Evolutionary conservation across 192 early-diverging fungal species (phyloP).

Genomic region (Pilobolus umbonatus): DNA sequence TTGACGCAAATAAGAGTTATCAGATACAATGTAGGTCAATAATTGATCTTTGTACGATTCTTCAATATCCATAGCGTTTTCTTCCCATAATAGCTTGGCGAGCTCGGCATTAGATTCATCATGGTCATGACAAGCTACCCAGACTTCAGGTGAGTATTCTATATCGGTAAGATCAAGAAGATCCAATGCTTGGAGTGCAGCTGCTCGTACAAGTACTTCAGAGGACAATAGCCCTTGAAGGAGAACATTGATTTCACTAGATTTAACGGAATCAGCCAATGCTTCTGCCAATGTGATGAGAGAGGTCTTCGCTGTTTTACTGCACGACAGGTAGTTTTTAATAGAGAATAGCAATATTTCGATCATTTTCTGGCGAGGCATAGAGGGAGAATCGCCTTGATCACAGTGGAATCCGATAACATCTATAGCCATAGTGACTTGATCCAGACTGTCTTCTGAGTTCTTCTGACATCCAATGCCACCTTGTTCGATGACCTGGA

Average conservation of each 20-base stretch:
- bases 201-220: slow-evolving; percentile 63
- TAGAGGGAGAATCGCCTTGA: slow-evolving; percentile 40
- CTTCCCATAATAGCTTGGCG: slow-evolving; percentile 62
- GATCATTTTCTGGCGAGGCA: slow-evolving; percentile 65
- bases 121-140: slow-evolving; percentile 66
- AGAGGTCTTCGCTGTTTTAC: slow-evolving; percentile 51
- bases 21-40: slow-evolving; percentile 41
- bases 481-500: slow-evolving; percentile 55
- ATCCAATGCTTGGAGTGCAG: slow-evolving; percentile 59
- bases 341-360: slow-evolving; percentile 56
- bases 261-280: slow-evolving; percentile 42
- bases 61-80: slow-evolving; percentile 53
- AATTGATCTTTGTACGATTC: slow-evolving; percentile 42
- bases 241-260: slow-evolving; percentile 52
- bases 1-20: slow-evolving; percentile 51
- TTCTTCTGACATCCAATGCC: slow-evolving; percentile 52
- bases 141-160: slow-evolving; percentile 63
- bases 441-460: slow-evolving; percentile 50
- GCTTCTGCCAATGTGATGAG: slow-evolving; percentile 41
- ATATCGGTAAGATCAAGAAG: slow-evolving; percentile 50
- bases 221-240: slow-evolving; percentile 59
- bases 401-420: slow-evolving; percentile 59
- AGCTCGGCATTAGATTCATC: slow-evolving; percentile 43
- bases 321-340: slow-evolving; percentile 53
- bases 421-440: slow-evolving; percentile 62